Conservation (phyloP, 2,329 filamentous ascomycete species). For the Cytospora piceicola region DNA sequence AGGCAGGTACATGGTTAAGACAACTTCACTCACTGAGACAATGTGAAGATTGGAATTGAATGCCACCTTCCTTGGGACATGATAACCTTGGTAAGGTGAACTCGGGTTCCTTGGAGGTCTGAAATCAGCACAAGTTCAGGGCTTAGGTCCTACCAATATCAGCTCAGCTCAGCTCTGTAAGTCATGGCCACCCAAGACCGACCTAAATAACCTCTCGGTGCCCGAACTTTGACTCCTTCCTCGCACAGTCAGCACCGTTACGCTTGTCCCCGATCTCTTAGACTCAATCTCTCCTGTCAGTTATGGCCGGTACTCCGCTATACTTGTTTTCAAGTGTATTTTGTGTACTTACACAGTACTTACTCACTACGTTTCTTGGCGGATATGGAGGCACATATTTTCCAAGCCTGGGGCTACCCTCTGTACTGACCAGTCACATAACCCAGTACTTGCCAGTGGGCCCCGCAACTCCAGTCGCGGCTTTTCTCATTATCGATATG, state of each 20-base stretch:
- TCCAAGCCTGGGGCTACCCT: background rate
- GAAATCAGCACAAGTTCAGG: background rate
- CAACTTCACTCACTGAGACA: too few relatives aligned
- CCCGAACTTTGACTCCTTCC: conserved; percentile 25
- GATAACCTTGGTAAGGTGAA: background rate
- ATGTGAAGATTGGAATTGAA: background rate
- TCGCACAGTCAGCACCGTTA: background rate
- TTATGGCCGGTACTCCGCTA: conserved; percentile 13
- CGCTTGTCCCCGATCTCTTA: background rate
- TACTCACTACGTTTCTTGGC: background rate
- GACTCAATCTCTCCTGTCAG: background rate
- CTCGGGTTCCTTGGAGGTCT: background rate
- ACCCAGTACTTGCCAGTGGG: background rate
- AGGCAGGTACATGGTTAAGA: background rate
- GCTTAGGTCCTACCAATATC: background rate
- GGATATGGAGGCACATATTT: background rate
- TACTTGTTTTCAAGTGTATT: background rate
- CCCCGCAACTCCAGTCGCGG: background rate
- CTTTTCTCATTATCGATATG: conserved; percentile 23
- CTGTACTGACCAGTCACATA: background rate
- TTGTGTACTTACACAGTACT: background rate
- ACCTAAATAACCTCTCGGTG: conserved; percentile 23
- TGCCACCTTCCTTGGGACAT: conserved; percentile 22
- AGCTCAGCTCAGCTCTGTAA: conserved; percentile 12
- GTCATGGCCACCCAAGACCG: conserved; percentile 1